Percentiles rank a stretch among this genome's conserved stretches.
phyloP scores from a whole-genome alignment of 1,139 yeast species.

The Komagataea norvegica region DNA sequence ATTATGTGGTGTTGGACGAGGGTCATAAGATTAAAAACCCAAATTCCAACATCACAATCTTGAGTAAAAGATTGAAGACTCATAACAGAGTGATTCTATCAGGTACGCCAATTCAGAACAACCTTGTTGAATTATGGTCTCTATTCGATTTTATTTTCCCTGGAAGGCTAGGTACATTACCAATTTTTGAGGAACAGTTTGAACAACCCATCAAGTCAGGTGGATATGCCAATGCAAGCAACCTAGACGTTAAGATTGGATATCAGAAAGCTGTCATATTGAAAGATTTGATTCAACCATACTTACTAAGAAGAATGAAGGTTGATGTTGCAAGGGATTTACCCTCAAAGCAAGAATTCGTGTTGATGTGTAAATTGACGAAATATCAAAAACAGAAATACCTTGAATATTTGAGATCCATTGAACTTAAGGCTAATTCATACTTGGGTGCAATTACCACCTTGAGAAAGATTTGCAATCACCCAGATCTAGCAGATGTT shows the following conservation, averaged over 20 bases:
- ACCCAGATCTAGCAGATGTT: conserved; percentile 79
- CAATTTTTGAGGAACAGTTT: conserved; percentile 90
- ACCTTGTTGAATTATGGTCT: conserved; percentile 88
- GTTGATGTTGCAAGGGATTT: conserved; percentile 95
- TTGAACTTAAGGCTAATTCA: conserved; percentile 68
- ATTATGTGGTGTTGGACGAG: conserved; percentile 87
- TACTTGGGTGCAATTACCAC: conserved; percentile 91
- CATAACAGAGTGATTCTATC: conserved; percentile 80
- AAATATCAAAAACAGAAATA: conserved; percentile 70
- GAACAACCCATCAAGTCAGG: conserved; percentile 92
- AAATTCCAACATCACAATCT: conserved; percentile 78
- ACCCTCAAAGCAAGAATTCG: conserved; percentile 93
- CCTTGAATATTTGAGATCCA: conserved; percentile 66
- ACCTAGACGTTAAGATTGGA: conserved; percentile 94
- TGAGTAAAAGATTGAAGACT: conserved; percentile 79
- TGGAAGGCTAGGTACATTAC: conserved; percentile 88
- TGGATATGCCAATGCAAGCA: conserved; percentile 97
- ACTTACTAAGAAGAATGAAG: conserved; percentile 78
- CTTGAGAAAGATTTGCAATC: conserved; percentile 87
- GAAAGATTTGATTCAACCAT: conserved; percentile 85
- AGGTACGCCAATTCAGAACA: conserved; percentile 96
- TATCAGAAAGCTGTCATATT: conserved; percentile 92
- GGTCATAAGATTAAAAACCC: conserved; percentile 97
- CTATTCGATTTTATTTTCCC: conserved; percentile 93
- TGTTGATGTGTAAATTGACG: conserved; percentile 82